A percentile compares a stretch with the other conserved stretches of the same genome.
Evolutionary conservation across 257 asterid species (phyloP).

Genomic region (Scutellaria minor): DNA sequence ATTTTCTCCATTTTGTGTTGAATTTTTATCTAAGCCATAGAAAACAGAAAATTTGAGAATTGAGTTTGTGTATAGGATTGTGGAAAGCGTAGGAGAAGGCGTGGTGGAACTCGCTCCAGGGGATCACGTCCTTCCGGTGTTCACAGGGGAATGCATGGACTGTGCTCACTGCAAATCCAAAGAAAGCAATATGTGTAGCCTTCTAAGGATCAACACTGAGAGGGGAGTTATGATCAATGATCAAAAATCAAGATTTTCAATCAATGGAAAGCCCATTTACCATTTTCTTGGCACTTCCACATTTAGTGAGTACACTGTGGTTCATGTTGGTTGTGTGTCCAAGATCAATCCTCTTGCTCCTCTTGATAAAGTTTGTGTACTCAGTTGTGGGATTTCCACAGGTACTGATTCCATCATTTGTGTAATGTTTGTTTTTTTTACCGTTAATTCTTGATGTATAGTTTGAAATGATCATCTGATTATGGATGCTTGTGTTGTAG

Average conservation of each 20-base stretch:
- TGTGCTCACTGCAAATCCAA: constrained; percentile 69
- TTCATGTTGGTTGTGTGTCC: constrained; percentile 57
- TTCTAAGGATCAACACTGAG: constrained; percentile 41
- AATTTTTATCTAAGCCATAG: background rate
- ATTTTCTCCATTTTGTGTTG: background rate
- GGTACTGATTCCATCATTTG: constrained; percentile 36
- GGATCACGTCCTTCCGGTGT: constrained; percentile 73
- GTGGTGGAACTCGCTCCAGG: constrained; percentile 63
- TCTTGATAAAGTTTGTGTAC: constrained; percentile 62
- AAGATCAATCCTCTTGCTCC: constrained; percentile 42
- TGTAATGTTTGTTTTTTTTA: background rate
- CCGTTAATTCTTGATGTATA: background rate
- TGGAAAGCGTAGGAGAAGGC: constrained; percentile 78
- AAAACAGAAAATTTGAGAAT: background rate
- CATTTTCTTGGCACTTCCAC: constrained; percentile 77
- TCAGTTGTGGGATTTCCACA: constrained; percentile 77
- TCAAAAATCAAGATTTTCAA: constrained; percentile 58
- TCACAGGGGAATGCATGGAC: constrained; percentile 73
- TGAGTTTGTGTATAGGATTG: constrained; percentile 45
- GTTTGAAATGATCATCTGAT: background rate
- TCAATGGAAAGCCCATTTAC: constrained; percentile 62
- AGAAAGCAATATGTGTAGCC: constrained; percentile 63
- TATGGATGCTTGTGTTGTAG: constrained; percentile 29
- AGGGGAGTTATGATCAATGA: constrained; percentile 70
- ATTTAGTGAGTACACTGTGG: constrained; percentile 55